These are phyloP conservation scores for Salvia sclarea DNA, from an alignment of 305 asterid genomes.

Conservation along the genomic window DNA sequence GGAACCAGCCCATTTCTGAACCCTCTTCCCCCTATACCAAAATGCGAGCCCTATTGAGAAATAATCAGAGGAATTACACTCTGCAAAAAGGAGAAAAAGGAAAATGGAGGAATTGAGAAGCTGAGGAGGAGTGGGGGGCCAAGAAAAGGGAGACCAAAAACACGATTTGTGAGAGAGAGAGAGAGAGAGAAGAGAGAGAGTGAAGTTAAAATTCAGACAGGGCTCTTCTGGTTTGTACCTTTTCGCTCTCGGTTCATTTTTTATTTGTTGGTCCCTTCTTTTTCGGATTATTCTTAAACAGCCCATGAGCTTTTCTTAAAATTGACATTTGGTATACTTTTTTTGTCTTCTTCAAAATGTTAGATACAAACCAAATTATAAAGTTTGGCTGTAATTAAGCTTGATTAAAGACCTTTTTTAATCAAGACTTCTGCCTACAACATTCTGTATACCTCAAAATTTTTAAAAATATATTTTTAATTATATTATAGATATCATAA, in stretches of 20 bases:
- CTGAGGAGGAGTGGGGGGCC: constrained; percentile 24
- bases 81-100: not conserved
- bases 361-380: not conserved
- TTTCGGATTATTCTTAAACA: constrained; percentile 6
- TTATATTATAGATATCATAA: not conserved
- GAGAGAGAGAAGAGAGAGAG: constrained; percentile 24
- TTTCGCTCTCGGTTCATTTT: constrained; percentile 31
- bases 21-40: not conserved
- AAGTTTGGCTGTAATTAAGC: too few relatives aligned
- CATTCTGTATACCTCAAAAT: too few relatives aligned
- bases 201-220: constrained; percentile 36
- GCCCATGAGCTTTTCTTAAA: not conserved
- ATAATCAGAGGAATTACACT: constrained; percentile 25
- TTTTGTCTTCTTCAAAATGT: not conserved
- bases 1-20: constrained; percentile 64
- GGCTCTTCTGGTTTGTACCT: constrained; percentile 35
- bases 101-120: constrained; percentile 4
- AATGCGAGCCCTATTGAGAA: constrained; percentile 9
- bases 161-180: constrained; percentile 37
- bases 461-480: not conserved
- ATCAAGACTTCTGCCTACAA: too few relatives aligned
- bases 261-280: constrained; percentile 25
- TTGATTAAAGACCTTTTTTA: too few relatives aligned
- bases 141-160: constrained; percentile 40
- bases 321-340: not conserved